Conservation (phyloP, 2,329 filamentous ascomycete genomes). For the Colletotrichum tamarilloi region DNA sequence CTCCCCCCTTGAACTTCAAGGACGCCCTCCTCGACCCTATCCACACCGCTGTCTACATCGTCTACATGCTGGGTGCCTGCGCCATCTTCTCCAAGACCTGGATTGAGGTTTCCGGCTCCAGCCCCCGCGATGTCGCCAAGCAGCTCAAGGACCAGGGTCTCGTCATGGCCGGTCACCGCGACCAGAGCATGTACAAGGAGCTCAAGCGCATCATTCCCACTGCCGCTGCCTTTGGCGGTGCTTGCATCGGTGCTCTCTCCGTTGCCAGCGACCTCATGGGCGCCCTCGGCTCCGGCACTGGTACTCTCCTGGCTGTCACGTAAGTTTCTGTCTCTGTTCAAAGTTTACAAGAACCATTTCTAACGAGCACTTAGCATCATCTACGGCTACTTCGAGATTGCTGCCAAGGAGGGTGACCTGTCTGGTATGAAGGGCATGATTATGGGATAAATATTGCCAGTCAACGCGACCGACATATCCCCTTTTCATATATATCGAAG, state of each 20-base stretch:
- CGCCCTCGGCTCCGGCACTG: conserved; percentile 94
- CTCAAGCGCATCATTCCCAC: conserved; percentile 99
- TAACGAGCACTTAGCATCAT: conserved; percentile 79
- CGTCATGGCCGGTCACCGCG: conserved; percentile 99
- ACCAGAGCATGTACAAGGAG: conserved; percentile 99
- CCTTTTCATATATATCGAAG: conserved; percentile 24
- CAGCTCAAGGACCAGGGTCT: conserved; percentile 99
- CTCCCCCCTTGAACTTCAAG: conserved; percentile 95
- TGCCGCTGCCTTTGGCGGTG: conserved; percentile 96
- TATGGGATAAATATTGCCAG: conserved; percentile 67
- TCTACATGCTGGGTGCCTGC: conserved; percentile 98
- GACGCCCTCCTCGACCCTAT: conserved; percentile 97
- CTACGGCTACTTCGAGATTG: conserved; percentile 99
- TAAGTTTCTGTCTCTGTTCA: conserved; percentile 65
- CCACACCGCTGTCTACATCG: conserved; percentile 94
- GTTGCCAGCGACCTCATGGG: conserved; percentile 96
- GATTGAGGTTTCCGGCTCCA: conserved; percentile 99
- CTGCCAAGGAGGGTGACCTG: conserved; percentile 97
- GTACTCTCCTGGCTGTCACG: conserved; percentile 98
- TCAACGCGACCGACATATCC: conserved; percentile 30
- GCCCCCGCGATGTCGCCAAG: conserved; percentile 98
- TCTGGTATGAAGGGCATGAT: conserved; percentile 81
- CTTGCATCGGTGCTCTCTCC: conserved; percentile 97
- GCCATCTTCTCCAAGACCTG: conserved; percentile 99
- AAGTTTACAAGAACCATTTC: conserved; percentile 35